Conservation (phyloP, 352 stramenopile genomes). For the Pythium aquatile region DNA sequence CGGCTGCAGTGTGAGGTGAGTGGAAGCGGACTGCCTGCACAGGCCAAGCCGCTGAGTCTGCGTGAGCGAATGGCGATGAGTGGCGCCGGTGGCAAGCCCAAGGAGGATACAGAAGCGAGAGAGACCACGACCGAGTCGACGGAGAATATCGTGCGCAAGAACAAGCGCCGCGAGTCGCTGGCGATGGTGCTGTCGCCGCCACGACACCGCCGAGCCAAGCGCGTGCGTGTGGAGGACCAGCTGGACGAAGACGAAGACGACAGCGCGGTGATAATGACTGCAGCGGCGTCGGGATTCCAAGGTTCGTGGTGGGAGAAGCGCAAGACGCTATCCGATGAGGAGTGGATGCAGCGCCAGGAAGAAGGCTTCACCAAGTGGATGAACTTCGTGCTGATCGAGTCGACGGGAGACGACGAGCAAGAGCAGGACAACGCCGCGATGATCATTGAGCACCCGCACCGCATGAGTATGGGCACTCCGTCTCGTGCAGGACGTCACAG, state of each 20-base stretch:
- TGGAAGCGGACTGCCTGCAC: constrained; percentile 13
- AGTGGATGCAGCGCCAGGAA: constrained; percentile 82
- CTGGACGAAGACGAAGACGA: not conserved
- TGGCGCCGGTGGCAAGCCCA: not conserved
- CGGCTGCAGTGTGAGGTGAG: constrained; percentile 51
- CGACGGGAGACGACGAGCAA: constrained; percentile 35
- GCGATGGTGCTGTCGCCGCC: constrained; percentile 22
- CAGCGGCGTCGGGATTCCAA: constrained; percentile 21
- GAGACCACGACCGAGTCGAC: constrained; percentile 2
- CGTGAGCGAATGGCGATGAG: constrained; percentile 12
- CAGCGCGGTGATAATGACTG: constrained; percentile 10
- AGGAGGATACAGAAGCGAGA: not conserved
- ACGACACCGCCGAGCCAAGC: constrained; percentile 22
- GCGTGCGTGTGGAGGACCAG: constrained; percentile 10
- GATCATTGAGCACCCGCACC: constrained; percentile 22
- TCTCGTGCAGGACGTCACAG: not conserved
- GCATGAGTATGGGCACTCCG: constrained; percentile 8
- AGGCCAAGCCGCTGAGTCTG: constrained; percentile 5
- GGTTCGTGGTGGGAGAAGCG: constrained; percentile 78
- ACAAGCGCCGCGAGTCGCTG: constrained; percentile 19
- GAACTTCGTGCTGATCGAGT: constrained; percentile 80
- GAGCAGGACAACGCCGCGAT: constrained; percentile 14
- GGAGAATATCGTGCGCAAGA: constrained; percentile 5
- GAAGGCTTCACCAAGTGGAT: constrained; percentile 86
- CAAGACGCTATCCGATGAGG: constrained; percentile 64